phyloP scores from a whole-genome alignment of 257 asterid genomes.

The Phtheirospermum japonicum region DNA sequence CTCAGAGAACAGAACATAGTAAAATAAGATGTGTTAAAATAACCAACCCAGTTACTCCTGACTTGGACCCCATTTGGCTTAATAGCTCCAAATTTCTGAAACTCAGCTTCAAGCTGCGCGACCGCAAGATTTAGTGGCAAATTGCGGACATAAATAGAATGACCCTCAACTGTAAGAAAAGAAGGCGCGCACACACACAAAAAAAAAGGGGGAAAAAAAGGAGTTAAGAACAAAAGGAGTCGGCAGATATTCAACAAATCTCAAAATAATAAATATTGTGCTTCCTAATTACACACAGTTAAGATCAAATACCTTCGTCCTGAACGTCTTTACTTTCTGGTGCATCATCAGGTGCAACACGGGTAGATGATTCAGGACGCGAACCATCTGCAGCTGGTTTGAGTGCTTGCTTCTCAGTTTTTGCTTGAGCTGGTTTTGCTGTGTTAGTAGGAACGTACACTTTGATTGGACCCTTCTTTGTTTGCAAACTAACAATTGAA shows the following conservation, averaged over 20 bases:
- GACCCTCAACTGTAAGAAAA: slow-evolving; percentile 59
- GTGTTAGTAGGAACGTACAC: slow-evolving; percentile 52
- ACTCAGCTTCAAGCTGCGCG: slow-evolving; percentile 69
- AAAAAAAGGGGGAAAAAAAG: no score
- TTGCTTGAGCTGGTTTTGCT: slow-evolving; percentile 32
- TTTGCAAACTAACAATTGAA: slow-evolving; percentile 67
- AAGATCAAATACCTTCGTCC: slow-evolving; percentile 51
- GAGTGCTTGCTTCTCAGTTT: slow-evolving; percentile 43
- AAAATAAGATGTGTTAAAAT: slow-evolving; percentile 15
- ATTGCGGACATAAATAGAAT: slow-evolving; percentile 79
- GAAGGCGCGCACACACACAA: slow-evolving; percentile 1
- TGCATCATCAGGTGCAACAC: slow-evolving; percentile 25
- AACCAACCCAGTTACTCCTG: slow-evolving; percentile 66
- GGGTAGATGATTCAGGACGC: slow-evolving; percentile 40
- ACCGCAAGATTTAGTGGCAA: slow-evolving; percentile 63
- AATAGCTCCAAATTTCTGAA: slow-evolving; percentile 72
- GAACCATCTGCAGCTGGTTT: slow-evolving; percentile 37
- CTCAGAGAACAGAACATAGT: slow-evolving; percentile 9
- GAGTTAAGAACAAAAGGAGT: neutral
- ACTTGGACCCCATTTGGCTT: slow-evolving; percentile 86
- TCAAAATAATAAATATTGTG: slow-evolving; percentile 1
- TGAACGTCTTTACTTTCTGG: slow-evolving; percentile 44
- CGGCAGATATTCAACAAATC: slow-evolving; percentile 12
- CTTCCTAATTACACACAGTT: neutral
- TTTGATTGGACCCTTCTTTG: slow-evolving; percentile 54